Base-by-base conservation (phyloP, 2,329 filamentous ascomycete genomes). In the Penicillium sumatraense region DNA sequence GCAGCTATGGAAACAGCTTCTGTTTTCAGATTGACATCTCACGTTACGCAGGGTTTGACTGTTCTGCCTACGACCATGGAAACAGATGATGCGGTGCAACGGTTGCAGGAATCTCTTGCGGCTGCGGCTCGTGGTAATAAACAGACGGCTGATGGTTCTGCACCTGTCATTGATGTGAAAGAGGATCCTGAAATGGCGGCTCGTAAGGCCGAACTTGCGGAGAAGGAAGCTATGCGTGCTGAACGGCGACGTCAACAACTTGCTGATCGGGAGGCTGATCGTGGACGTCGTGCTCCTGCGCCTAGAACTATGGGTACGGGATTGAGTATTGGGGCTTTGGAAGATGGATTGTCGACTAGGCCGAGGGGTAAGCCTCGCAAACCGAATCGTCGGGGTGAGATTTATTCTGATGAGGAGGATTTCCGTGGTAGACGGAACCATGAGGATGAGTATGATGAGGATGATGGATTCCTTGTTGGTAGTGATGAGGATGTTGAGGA, bases 371-470 rank as follows among this genome's bases (percentile, higher is more conserved):
- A 73, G 57, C 65, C 70, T 36, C 72, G 73, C 47, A 73, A 68
- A 44, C 63, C 72, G 11, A 78, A 79, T 57, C 73, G 78, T 35
- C 75, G 75, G 29, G 78, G 78, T 21, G 78, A 80, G 56, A 77
- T 80, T 53, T 78, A 80, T 59, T 77, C 75, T 1, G 78, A 80
- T 51, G 80, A 81, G 60, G 77, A 80, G 47, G 78, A 80, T 8
- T 79, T 75, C 24, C 73, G 76, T 23, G 72, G 77, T 38, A 71
- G 74, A 3, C 72, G 77, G 21, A 78, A 72, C 75, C 88, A 89
- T 70, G 86, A 92, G 72, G 89, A 96, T 74, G 88, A 93, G 66
- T 93, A 93, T 67, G 90, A 93, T 69, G 88, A 89, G 67, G 88
- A 90, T 45, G 90, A 93, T 67, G 89, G 89, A 50, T 93, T 93